Evolutionary conservation across 2,329 filamentous ascomycete species (phyloP).

Genomic region (Penicillium sp.): DNA sequence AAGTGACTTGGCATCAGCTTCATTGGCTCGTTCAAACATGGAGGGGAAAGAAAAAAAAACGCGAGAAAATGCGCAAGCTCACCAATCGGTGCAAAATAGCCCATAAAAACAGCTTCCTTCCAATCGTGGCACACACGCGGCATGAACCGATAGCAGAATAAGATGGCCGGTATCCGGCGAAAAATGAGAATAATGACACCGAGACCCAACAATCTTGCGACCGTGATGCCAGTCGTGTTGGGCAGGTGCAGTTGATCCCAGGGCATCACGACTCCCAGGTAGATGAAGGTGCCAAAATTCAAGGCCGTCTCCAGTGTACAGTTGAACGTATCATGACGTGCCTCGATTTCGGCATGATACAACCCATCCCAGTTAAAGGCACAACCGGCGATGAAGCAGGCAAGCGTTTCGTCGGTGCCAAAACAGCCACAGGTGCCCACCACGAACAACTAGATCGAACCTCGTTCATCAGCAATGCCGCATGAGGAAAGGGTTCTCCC

Average conservation of each 20-base stretch:
- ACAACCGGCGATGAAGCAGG: constrained; percentile 56
- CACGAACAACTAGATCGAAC: constrained; percentile 45
- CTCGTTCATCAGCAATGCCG: not conserved
- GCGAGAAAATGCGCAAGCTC: constrained; percentile 1
- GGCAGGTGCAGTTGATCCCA: constrained; percentile 52
- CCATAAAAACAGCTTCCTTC: constrained; percentile 57
- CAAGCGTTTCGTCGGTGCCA: constrained; percentile 55
- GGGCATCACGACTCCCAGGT: constrained; percentile 51
- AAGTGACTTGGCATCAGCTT: not conserved
- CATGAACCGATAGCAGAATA: constrained; percentile 52
- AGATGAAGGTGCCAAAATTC: constrained; percentile 58
- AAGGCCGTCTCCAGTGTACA: constrained; percentile 52
- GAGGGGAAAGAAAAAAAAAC: too few species aligned
- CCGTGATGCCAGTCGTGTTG: constrained; percentile 49
- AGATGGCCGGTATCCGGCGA: constrained; percentile 52
- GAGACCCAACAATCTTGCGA: constrained; percentile 46
- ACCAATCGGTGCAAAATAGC: constrained; percentile 47
- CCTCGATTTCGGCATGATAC: constrained; percentile 52
- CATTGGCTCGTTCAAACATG: too few species aligned
- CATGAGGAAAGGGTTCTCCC: not conserved
- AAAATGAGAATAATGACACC: constrained; percentile 50
- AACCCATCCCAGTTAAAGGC: constrained; percentile 57
- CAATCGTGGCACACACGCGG: constrained; percentile 47
- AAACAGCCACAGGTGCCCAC: constrained; percentile 53
- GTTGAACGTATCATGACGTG: constrained; percentile 57